A percentile compares a stretch with the other conserved stretches of the same genome.
phyloP scores from a whole-genome alignment of 257 asterid species.

The Buddleja alternifolia region DNA sequence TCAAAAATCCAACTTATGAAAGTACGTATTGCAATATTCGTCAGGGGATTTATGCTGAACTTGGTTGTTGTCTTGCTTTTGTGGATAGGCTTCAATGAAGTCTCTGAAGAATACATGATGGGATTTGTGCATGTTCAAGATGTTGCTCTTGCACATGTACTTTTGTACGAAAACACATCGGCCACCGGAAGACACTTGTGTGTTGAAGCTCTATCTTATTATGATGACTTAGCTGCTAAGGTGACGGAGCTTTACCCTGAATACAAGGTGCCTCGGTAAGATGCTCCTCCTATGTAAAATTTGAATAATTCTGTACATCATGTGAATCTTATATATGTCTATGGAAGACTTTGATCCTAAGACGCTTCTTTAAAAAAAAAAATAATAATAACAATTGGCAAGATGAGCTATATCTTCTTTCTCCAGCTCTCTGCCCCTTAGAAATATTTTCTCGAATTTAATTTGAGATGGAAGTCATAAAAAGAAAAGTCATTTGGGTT shows the following conservation, averaged over 20 bases:
- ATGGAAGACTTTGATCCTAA: too few relatives aligned
- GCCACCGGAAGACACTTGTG: conserved; percentile 50
- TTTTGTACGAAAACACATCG: conserved; percentile 41
- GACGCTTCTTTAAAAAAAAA: too few relatives aligned
- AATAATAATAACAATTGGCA: too few relatives aligned
- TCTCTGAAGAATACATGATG: conserved; percentile 39
- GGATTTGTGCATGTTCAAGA: conserved; percentile 48
- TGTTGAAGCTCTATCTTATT: conserved; percentile 48
- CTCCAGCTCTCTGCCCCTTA: too few relatives aligned
- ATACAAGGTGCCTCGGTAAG: conserved; percentile 59
- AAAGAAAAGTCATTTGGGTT: too few relatives aligned
- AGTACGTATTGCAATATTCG: neutral
- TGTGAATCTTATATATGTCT: neutral
- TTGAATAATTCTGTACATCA: neutral
- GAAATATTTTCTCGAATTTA: too few relatives aligned
- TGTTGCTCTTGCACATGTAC: conserved; percentile 47
- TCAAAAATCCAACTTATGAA: too few relatives aligned
- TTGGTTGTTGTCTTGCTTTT: conserved; percentile 16
- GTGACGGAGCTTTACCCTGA: conserved; percentile 65
- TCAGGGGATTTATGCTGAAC: neutral
- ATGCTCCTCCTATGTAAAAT: neutral
- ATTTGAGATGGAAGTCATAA: too few relatives aligned
- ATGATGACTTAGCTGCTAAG: conserved; percentile 68
- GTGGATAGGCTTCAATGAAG: conserved; percentile 48
- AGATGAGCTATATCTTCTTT: too few relatives aligned